Conservation (phyloP, 306 rosid species). For the Carpinus fangiana region DNA sequence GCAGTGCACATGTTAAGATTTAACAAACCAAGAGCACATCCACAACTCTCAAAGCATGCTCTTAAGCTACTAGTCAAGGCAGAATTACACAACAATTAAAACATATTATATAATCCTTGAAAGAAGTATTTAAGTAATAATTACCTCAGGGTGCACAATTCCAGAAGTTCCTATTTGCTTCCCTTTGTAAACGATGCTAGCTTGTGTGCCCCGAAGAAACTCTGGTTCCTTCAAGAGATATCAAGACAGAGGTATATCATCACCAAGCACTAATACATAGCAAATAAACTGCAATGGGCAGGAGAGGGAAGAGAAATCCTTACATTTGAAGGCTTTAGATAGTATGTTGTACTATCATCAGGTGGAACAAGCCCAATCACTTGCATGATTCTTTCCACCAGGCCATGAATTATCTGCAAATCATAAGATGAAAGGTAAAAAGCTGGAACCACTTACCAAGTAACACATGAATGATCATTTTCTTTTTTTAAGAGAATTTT, state of each 20-base stretch:
- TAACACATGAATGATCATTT: not conserved
- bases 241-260: not conserved
- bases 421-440: conserved; percentile 13
- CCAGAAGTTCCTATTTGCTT: conserved; percentile 76
- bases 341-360: conserved; percentile 61
- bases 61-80: not conserved
- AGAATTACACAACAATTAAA: conserved; percentile 6
- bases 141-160: conserved; percentile 94
- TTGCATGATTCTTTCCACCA: conserved; percentile 90
- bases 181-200: conserved; percentile 68
- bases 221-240: conserved; percentile 68
- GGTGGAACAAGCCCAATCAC: conserved; percentile 64
- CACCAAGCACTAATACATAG: not conserved
- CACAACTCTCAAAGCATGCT: not conserved
- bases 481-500: not conserved
- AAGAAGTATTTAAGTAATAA: not conserved
- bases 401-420: conserved; percentile 86
- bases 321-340: conserved; percentile 65
- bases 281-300: conserved; percentile 6
- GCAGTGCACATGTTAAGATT: not conserved
- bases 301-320: conserved; percentile 29
- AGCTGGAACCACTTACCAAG: not conserved
- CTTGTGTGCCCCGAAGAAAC: conserved; percentile 84
- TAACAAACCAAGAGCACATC: not conserved
- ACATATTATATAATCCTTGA: conserved; percentile 9